phyloP scores from a whole-genome alignment of 495 filamentous ascomycete species.

The Penicillium psychrofluorescens region DNA sequence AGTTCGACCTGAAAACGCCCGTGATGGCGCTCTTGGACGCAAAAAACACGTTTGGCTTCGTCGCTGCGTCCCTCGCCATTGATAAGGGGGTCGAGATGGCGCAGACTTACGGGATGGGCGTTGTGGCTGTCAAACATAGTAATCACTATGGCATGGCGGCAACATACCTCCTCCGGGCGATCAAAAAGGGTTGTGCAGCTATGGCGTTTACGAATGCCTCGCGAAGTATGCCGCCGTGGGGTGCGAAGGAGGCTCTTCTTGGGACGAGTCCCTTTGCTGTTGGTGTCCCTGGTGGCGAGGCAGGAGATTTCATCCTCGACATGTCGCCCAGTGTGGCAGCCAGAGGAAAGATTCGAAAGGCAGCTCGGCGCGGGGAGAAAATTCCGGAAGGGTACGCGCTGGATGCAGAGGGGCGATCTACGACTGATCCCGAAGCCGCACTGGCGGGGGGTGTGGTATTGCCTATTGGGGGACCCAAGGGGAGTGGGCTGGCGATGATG shows the following conservation, averaged over 20 bases:
- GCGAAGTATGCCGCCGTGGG: constrained; percentile 19
- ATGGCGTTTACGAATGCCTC: constrained; percentile 25
- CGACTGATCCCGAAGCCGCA: constrained; percentile 17
- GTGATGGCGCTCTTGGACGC: constrained; percentile 22
- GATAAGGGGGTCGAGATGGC: constrained; percentile 12
- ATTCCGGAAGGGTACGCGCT: constrained; percentile 24
- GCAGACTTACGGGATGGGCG: constrained; percentile 16
- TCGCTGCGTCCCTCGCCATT: constrained; percentile 15
- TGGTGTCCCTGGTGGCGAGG: constrained; percentile 4
- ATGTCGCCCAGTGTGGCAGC: constrained; percentile 12
- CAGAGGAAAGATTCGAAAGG: constrained; percentile 20
- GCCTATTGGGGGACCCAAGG: constrained; percentile 27
- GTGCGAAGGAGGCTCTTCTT: constrained; percentile 14
- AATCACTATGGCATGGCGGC: constrained; percentile 27
- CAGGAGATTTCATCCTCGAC: constrained; percentile 9
- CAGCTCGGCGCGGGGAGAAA: constrained; percentile 18
- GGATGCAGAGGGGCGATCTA: constrained; percentile 16
- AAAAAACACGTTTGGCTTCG: constrained; percentile 22
- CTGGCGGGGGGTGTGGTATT: constrained; percentile 13
- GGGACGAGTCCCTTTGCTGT: constrained; percentile 19
- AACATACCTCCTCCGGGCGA: constrained; percentile 15
- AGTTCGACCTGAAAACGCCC: constrained; percentile 15
- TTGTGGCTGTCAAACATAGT: constrained; percentile 16
- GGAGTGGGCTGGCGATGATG: constrained; percentile 22
- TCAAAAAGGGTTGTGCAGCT: constrained; percentile 9